Evolutionary conservation across 768 basidiomycete genomes (phyloP).

Genomic region (Lentinula edodes): DNA sequence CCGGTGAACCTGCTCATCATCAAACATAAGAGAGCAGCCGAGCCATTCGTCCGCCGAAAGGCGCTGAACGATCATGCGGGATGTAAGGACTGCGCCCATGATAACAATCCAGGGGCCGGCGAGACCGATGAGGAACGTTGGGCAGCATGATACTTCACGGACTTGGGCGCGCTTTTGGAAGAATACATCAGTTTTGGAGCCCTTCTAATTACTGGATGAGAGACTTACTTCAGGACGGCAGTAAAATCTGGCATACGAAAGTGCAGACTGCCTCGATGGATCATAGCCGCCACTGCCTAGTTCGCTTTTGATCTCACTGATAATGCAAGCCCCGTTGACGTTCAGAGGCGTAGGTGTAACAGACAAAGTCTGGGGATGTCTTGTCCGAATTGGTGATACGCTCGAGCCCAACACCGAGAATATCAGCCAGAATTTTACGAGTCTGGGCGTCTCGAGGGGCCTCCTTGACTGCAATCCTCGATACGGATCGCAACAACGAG

Average conservation of each 20-base stretch:
- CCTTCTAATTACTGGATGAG: too few relatives aligned
- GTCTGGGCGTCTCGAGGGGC: background rate
- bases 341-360: background rate
- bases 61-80: conserved; percentile 22
- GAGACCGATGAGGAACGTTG: conserved; percentile 24
- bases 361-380: background rate
- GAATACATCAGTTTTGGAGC: background rate
- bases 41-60: conserved; percentile 28
- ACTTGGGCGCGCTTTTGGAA: conserved; percentile 13
- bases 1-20: conserved; percentile 13
- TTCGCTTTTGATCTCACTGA: conserved; percentile 12
- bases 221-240: conserved; percentile 3
- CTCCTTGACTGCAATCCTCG: conserved; percentile 5
- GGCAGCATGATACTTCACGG: conserved; percentile 18
- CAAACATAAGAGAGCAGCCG: conserved; percentile 13
- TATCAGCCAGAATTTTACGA: background rate
- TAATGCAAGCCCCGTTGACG: background rate
- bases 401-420: background rate
- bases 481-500: conserved; percentile 1
- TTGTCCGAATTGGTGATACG: background rate
- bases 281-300: conserved; percentile 15
- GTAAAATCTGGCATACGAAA: conserved; percentile 14
- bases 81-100: conserved; percentile 24
- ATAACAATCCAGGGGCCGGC: conserved; percentile 28
- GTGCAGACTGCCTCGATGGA: conserved; percentile 15